Conservation (phyloP, 176 grass and related monocot genomes). For the Thalia dealbata region DNA sequence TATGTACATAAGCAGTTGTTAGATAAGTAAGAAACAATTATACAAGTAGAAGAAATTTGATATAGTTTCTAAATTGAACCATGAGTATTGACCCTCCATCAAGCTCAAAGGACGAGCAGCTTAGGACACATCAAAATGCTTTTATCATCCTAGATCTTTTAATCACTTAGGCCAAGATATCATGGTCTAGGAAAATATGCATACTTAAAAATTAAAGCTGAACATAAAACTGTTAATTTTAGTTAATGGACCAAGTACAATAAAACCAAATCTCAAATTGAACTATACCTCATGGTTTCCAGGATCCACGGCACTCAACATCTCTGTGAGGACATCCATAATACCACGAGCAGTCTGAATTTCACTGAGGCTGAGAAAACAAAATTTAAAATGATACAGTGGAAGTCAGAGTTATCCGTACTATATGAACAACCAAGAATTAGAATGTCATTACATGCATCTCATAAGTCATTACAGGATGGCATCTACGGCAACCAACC, state of each 20-base stretch:
- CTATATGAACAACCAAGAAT: too few species aligned
- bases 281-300: constrained; percentile 80
- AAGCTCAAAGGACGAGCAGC: neutral
- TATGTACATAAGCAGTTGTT: constrained; percentile 25
- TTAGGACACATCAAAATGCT: neutral
- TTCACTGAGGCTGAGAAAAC: constrained; percentile 66
- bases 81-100: neutral
- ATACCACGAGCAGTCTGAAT: constrained; percentile 75
- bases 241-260: neutral
- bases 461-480: too few species aligned
- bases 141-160: neutral
- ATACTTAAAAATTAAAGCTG: neutral
- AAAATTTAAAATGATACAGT: constrained; percentile 3
- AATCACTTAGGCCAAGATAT: neutral
- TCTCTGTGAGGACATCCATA: constrained; percentile 78
- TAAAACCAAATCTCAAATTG: neutral
- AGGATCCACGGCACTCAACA: constrained; percentile 86
- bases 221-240: neutral
- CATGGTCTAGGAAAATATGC: neutral
- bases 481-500: too few species aligned
- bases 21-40: neutral
- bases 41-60: neutral
- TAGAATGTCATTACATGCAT: too few species aligned
- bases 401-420: neutral
- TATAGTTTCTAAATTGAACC: neutral